Conservation (phyloP, 148 eudicot genomes). For the Vaccinium myrtillus region DNA sequence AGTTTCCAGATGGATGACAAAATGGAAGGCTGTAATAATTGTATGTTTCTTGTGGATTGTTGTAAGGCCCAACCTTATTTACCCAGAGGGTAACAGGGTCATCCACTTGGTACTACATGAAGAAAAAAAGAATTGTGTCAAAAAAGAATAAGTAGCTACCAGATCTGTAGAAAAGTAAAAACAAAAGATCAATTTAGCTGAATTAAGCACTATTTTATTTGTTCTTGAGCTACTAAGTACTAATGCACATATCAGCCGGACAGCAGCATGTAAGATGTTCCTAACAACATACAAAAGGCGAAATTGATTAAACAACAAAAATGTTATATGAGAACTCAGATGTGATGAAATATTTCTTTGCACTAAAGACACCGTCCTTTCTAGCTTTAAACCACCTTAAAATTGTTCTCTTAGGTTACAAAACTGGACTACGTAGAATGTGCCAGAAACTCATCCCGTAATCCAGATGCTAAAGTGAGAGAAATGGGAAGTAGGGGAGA, state of each 20-base stretch:
- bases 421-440: neutral
- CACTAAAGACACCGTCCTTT: neutral
- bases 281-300: neutral
- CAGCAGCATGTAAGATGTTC: no score
- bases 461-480: neutral
- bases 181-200: neutral
- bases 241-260: neutral
- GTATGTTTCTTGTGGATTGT: slow-evolving; percentile 97
- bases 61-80: slow-evolving; percentile 95
- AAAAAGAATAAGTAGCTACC: neutral
- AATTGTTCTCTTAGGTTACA: neutral
- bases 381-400: neutral
- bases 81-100: slow-evolving; percentile 91
- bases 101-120: slow-evolving; percentile 62
- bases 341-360: neutral
- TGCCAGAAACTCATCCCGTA: neutral
- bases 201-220: neutral
- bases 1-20: slow-evolving; percentile 63
- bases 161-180: slow-evolving; percentile 8
- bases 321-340: neutral
- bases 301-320: neutral
- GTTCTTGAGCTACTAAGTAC: neutral
- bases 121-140: slow-evolving; percentile 1
- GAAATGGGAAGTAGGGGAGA: no score
- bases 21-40: slow-evolving; percentile 92